Base-by-base conservation (phyloP, 768 basidiomycete species). In the Termitomyces sp. region DNA sequence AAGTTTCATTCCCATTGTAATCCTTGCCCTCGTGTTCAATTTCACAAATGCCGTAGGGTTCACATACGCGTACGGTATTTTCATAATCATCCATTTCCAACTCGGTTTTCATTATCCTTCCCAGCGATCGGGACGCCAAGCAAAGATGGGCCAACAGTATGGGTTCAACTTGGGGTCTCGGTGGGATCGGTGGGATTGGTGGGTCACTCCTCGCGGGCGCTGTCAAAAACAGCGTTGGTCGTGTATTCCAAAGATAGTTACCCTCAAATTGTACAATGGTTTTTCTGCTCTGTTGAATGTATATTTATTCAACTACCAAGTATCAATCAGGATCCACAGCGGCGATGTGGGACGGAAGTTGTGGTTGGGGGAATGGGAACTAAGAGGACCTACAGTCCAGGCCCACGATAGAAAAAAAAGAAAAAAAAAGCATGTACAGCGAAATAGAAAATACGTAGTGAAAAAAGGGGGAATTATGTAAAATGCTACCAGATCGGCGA, bases 21-120 rank as follows among this genome's bases (percentile, higher is more conserved):
- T 88, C 42, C 86, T 99, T 37, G 97, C 97, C 1, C 79, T 98
- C 50, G 90, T 98, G 39, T 98, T 99, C 83, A 98, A 99, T 71
- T 68, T 94, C 54, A 94, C 93, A 9, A 98, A 98, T 64, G 91
- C 88, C n/a, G 78, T 98, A 54, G 96, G 96, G 12, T 98, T 98
- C 76, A 97, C 95, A 51, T 98, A 93, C 68, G 92, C 90, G 92
- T 92, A 71, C 67, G 87, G 78, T 22, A 57, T 20, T 55, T 16
- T 8, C 31, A 41, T 53, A 55, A 55, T 48, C 22, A 34, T 20
- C 9, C 51, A 5, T 58, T 46, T 37, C 18, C 15, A 57, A 20
- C n/a, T 18, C 50, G 18, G 44, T 44, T 60, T 68, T 30, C 72
- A 20, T 71, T 12, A 37, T 49, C 37, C 36, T 68, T 15, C 67